Base-by-base conservation (phyloP, 2,329 filamentous ascomycete species). In the Teratosphaeriaceae sp. region DNA sequence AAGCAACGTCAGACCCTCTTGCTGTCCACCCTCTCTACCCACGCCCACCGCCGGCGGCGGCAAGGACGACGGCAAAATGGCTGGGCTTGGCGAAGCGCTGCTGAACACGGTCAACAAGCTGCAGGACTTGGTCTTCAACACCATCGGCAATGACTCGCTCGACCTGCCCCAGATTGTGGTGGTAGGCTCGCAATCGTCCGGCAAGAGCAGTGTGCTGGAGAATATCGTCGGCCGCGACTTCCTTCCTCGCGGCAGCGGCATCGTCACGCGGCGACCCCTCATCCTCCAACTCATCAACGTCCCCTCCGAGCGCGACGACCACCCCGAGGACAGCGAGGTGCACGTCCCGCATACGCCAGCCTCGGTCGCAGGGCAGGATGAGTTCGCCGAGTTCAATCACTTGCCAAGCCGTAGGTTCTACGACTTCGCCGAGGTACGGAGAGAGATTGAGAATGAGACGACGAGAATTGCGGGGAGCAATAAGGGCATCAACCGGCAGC, bases 101-200 rank as follows among this genome's bases (percentile, higher is more conserved):
- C 20, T 34, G 31, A 34, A n/a, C 5, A 34, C 31, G 18, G 30
- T 33, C 39, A 22, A 31, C 21, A 38, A 30, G 13, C 26, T 98
- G 61, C 92, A 97, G 12, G 92, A 98, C 69, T 72, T 98, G 62
- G 92, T 98, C 62, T 98, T 98, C 75, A 98, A 98, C 72, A 98
- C 92, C 56, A 98, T 98, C 67, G 92, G 92, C 69, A 97, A 89
- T 73, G 92, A 98, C 68, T 97, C 86, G 2, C 71, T 98, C 50
- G 90, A 85, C 1, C 70, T 98, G 18, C 92, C 92, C 0, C 97
- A 94, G 0, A 98, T 98, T 45, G 92, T 98, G n/a, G 92, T 98
- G 27, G 96, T 98, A 55, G 92, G 92, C 19, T 98, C 92, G 2
- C 92, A 98, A 63, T 98, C 92, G 0, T 97, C 92, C 0, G 92